phyloP scores from a whole-genome alignment of 1,284 basidiomycete genomes.

The Ceratobasidium sp. region DNA sequence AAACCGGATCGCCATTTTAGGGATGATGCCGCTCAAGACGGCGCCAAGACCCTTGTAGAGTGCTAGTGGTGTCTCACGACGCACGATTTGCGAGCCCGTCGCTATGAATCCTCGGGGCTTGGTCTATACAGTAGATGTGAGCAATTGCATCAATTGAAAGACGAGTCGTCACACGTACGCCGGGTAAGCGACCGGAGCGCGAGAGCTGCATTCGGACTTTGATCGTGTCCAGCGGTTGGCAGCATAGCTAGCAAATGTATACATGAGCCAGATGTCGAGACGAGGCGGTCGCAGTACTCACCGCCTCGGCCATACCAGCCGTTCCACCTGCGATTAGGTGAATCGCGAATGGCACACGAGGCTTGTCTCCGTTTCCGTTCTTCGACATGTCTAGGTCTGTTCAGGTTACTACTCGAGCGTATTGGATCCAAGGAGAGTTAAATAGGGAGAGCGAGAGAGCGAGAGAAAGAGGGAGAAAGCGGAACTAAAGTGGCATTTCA shows the following conservation, averaged over 20 bases:
- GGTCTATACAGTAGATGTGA: conserved; percentile 61
- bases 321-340: conserved; percentile 92
- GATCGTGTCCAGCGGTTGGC: conserved; percentile 93
- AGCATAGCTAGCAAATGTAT: conserved; percentile 61
- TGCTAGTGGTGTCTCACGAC: conserved; percentile 91
- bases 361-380: conserved; percentile 43
- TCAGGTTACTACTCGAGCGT: too few species aligned
- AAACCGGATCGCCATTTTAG: conserved; percentile 99
- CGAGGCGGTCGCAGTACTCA: conserved; percentile 54
- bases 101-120: conserved; percentile 94
- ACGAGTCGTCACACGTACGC: conserved; percentile 60
- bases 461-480: neutral
- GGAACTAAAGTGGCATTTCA: neutral
- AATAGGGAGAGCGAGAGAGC: neutral
- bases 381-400: conserved; percentile 35
- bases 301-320: conserved; percentile 90
- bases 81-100: conserved; percentile 88
- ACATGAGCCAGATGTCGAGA: conserved; percentile 1
- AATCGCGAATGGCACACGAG: conserved; percentile 70
- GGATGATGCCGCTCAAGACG: conserved; percentile 96
- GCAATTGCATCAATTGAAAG: neutral
- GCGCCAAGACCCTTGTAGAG: conserved; percentile 99
- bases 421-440: neutral
- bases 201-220: conserved; percentile 99
- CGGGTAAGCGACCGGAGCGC: conserved; percentile 73